A percentile compares a stretch with the other conserved stretches of the same genome.
phyloP scores from a whole-genome alignment of 257 asterid species.

The Ophiorrhiza pumila region DNA sequence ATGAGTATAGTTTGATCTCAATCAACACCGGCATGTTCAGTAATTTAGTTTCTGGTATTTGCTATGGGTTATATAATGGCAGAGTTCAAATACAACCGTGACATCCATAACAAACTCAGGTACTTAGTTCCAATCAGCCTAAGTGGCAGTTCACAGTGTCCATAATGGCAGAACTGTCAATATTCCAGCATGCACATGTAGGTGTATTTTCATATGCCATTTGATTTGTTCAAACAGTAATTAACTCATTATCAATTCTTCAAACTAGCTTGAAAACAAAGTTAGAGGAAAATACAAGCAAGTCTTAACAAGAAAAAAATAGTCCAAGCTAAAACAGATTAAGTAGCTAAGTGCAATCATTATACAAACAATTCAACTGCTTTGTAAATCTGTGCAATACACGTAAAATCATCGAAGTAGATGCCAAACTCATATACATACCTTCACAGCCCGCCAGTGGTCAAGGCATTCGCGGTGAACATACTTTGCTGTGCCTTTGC shows the following conservation, averaged over 20 bases:
- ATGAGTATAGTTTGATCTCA: neutral
- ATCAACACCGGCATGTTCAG: neutral
- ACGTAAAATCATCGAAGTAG: neutral
- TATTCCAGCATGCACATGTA: neutral
- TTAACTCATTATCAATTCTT: neutral
- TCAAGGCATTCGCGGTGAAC: slow-evolving; percentile 94
- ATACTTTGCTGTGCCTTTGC: slow-evolving; percentile 86
- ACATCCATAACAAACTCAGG: neutral
- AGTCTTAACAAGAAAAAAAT: neutral
- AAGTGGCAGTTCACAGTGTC: no score
- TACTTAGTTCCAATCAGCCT: neutral
- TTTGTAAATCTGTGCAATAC: neutral
- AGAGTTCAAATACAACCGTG: neutral
- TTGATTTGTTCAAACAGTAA: neutral
- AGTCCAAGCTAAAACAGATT: neutral
- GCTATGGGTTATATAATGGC: neutral
- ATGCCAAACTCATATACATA: slow-evolving; percentile 16
- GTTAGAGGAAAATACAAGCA: neutral
- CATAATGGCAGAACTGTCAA: neutral
- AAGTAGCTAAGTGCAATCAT: neutral
- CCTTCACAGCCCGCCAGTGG: slow-evolving; percentile 98
- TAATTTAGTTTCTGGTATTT: neutral
- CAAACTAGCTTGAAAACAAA: neutral
- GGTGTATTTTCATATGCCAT: neutral
- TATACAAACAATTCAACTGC: neutral